These are phyloP conservation scores for Fusarium penzigii DNA, from an alignment of 2,329 filamentous ascomycete genomes.

Conservation along the genomic window DNA sequence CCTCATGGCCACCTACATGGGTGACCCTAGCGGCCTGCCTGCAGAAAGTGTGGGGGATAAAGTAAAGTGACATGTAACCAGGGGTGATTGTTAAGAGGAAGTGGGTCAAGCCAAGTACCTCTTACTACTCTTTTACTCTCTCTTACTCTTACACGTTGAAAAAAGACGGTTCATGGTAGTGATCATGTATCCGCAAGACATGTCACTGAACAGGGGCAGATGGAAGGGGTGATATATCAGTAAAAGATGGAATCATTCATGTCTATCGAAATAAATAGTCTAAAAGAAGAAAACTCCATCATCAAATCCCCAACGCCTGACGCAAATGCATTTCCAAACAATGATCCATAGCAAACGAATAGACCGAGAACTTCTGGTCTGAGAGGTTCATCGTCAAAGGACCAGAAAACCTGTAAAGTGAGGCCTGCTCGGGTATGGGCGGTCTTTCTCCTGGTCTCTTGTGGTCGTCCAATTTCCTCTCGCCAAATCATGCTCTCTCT, in stretches of 20 bases:
- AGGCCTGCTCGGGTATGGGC: constrained; percentile 26
- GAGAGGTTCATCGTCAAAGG: constrained; percentile 5
- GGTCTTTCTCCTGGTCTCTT: constrained; percentile 14
- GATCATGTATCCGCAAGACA: neutral
- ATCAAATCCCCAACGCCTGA: constrained; percentile 30
- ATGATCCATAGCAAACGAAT: constrained; percentile 23
- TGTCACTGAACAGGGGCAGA: neutral
- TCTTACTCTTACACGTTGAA: too few species aligned
- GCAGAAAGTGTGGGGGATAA: too few species aligned
- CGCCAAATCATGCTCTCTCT: constrained; percentile 2
- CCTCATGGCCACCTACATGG: too few species aligned
- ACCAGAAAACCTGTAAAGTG: constrained; percentile 20
- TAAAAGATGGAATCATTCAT: constrained; percentile 6
- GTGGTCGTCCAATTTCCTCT: constrained; percentile 7
- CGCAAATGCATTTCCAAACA: constrained; percentile 27
- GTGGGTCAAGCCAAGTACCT: too few species aligned
- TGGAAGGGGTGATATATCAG: constrained; percentile 4
- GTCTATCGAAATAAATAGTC: constrained; percentile 18
- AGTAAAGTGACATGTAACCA: too few species aligned
- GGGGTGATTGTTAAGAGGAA: too few species aligned
- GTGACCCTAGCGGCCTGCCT: too few species aligned
- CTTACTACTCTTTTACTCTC: too few species aligned
- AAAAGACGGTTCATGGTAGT: too few species aligned
- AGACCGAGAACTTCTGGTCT: constrained; percentile 5
- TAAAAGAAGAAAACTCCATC: constrained; percentile 14